Conservation (phyloP, 495 filamentous ascomycete species). For the Penicillium lividum region DNA sequence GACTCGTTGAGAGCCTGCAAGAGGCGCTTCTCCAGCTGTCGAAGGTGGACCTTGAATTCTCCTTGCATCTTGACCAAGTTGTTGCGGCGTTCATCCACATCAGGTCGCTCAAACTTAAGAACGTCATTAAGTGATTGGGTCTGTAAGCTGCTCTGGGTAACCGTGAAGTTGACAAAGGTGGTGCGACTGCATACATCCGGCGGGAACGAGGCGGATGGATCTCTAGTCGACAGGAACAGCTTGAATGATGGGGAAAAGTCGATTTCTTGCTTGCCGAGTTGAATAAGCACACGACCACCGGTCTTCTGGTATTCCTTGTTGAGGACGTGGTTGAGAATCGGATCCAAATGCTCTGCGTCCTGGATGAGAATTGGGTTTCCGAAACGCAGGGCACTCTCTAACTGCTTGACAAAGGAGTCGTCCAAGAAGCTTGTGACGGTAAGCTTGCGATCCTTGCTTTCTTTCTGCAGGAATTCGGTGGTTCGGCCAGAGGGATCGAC, state of each 20-base stretch:
- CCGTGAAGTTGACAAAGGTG: constrained; percentile 99
- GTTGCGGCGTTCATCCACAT: constrained; percentile 94
- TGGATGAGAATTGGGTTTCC: constrained; percentile 98
- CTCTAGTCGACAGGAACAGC: constrained; percentile 90
- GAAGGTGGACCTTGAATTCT: constrained; percentile 95
- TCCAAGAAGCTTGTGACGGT: constrained; percentile 98
- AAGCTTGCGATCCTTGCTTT: constrained; percentile 88
- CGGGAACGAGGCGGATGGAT: constrained; percentile 95
- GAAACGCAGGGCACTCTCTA: constrained; percentile 95
- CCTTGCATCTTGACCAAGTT: constrained; percentile 98
- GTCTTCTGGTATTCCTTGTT: constrained; percentile 99
- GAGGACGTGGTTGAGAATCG: constrained; percentile 95
- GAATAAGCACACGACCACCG: constrained; percentile 96
- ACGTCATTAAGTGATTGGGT: constrained; percentile 97
- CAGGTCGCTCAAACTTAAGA: constrained; percentile 92
- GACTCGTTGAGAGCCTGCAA: constrained; percentile 96
- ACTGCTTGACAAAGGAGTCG: constrained; percentile 94
- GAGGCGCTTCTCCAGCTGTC: constrained; percentile 92
- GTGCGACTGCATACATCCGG: constrained; percentile 97
- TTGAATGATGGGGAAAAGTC: constrained; percentile 98
- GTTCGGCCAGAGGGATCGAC: constrained; percentile 95
- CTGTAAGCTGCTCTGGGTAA: constrained; percentile 97
- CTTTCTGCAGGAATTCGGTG: constrained; percentile 90
- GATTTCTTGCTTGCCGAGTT: constrained; percentile 97
- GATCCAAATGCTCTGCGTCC: constrained; percentile 95